Evolutionary conservation across 106 monocot species (phyloP).

Genomic region (Hemerocallis citrina): DNA sequence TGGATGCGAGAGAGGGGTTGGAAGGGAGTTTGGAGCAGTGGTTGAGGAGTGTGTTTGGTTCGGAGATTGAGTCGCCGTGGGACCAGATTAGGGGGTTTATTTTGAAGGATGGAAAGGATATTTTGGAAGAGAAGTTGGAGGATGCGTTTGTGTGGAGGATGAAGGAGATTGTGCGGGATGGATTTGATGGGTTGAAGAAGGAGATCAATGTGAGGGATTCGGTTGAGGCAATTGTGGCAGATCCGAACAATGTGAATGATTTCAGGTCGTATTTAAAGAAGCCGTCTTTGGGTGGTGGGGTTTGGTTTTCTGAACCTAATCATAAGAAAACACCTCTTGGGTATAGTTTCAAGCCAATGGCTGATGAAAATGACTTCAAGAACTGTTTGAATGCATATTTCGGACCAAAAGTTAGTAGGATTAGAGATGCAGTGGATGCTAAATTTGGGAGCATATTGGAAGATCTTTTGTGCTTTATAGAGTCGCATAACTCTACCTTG

Average conservation of each 20-base stretch:
- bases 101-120: slow-evolving; percentile 75
- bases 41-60: slow-evolving; percentile 84
- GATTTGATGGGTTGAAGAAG: slow-evolving; percentile 50
- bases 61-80: slow-evolving; percentile 89
- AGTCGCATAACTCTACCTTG: slow-evolving; percentile 59
- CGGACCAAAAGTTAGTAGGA: slow-evolving; percentile 62
- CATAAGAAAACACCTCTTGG: slow-evolving; percentile 47
- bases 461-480: slow-evolving; percentile 84
- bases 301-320: slow-evolving; percentile 84
- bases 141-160: slow-evolving; percentile 49
- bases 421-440: slow-evolving; percentile 64
- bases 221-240: slow-evolving; percentile 38
- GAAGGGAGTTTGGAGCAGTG: slow-evolving; percentile 82
- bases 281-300: slow-evolving; percentile 48
- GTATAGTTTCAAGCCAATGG: slow-evolving; percentile 41
- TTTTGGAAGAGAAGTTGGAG: slow-evolving; percentile 73
- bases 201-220: slow-evolving; percentile 45
- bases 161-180: slow-evolving; percentile 62
- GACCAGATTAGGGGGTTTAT: slow-evolving; percentile 63
- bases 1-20: slow-evolving; percentile 53
- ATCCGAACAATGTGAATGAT: slow-evolving; percentile 26
- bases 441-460: slow-evolving; percentile 67
- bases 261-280: slow-evolving; percentile 58
- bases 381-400: slow-evolving; percentile 75
- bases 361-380: slow-evolving; percentile 65